phyloP scores from a whole-genome alignment of 345 rosid genomes.

The Euphorbia peplus region DNA sequence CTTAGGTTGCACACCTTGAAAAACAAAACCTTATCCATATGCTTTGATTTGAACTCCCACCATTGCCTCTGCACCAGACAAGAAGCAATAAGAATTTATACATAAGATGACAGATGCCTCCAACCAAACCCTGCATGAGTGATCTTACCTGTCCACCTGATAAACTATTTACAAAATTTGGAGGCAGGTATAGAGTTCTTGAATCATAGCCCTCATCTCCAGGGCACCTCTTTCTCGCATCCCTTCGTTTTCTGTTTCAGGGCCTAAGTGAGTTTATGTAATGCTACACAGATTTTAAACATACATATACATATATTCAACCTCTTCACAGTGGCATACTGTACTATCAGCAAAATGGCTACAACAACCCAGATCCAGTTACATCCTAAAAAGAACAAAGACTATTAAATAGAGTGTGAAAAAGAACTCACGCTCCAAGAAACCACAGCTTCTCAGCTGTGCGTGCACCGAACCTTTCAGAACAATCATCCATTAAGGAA shows the following conservation, averaged over 20 bases:
- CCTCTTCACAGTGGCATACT: not conserved
- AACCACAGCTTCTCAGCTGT: slow-evolving; percentile 71
- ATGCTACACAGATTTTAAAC: not conserved
- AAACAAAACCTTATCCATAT: slow-evolving; percentile 97
- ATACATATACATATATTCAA: not conserved
- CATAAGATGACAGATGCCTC: slow-evolving; percentile 7
- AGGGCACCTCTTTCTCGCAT: slow-evolving; percentile 66
- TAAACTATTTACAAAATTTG: slow-evolving; percentile 69
- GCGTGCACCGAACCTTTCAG: slow-evolving; percentile 66
- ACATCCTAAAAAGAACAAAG: slow-evolving; percentile 4
- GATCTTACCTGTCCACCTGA: slow-evolving; percentile 80
- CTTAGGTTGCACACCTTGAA: slow-evolving; percentile 62
- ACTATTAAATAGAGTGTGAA: slow-evolving; percentile 1
- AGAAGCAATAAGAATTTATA: slow-evolving; percentile 16
- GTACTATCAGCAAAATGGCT: no score
- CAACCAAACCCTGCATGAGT: slow-evolving; percentile 12
- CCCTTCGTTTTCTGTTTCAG: slow-evolving; percentile 55
- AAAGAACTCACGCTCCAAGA: slow-evolving; percentile 70
- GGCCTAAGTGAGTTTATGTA: slow-evolving; percentile 1
- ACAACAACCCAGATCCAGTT: not conserved
- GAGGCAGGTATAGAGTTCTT: slow-evolving; percentile 83
- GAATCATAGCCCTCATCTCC: slow-evolving; percentile 75
- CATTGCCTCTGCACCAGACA: slow-evolving; percentile 77
- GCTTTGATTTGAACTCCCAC: slow-evolving; percentile 99
- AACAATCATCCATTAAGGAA: slow-evolving; percentile 43